phyloP scores from a whole-genome alignment of 2,329 filamentous ascomycete genomes.

The Phialophora chinensis region DNA sequence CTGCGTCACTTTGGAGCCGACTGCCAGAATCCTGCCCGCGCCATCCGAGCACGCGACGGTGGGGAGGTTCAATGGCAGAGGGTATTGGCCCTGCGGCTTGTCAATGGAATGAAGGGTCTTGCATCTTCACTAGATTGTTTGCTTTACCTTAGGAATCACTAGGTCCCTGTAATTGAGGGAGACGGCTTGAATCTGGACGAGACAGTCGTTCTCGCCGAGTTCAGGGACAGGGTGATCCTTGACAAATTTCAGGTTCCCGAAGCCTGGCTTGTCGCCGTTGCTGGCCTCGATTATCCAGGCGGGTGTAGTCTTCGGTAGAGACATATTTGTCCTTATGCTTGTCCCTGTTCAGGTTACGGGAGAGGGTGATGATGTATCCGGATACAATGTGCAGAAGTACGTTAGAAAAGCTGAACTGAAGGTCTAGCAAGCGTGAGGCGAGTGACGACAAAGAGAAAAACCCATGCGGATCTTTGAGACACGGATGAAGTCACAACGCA shows the following conservation, averaged over 20 bases:
- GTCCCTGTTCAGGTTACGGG: neutral
- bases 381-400: neutral
- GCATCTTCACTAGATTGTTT: neutral
- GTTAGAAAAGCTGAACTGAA: neutral
- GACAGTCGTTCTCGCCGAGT: constrained; percentile 72
- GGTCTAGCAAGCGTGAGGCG: neutral
- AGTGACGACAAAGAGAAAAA: neutral
- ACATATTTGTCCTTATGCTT: constrained; percentile 16
- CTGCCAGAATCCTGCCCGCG: constrained; percentile 55
- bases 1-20: constrained; percentile 61
- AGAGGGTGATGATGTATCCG: neutral
- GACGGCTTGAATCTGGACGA: constrained; percentile 67
- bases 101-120: constrained; percentile 3
- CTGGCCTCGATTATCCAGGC: constrained; percentile 26
- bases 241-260: constrained; percentile 47
- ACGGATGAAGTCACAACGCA: constrained; percentile 6
- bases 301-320: constrained; percentile 30
- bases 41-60: constrained; percentile 53
- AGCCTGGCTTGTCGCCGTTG: constrained; percentile 17
- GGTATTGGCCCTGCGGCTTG: constrained; percentile 51
- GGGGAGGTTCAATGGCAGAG: constrained; percentile 51
- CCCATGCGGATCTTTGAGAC: neutral
- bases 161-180: constrained; percentile 59
- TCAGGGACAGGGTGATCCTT: constrained; percentile 62
- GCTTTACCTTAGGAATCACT: constrained; percentile 49